Base-by-base conservation (phyloP, 176 grass and related monocot species). In the Urochloa ruziziensis region DNA sequence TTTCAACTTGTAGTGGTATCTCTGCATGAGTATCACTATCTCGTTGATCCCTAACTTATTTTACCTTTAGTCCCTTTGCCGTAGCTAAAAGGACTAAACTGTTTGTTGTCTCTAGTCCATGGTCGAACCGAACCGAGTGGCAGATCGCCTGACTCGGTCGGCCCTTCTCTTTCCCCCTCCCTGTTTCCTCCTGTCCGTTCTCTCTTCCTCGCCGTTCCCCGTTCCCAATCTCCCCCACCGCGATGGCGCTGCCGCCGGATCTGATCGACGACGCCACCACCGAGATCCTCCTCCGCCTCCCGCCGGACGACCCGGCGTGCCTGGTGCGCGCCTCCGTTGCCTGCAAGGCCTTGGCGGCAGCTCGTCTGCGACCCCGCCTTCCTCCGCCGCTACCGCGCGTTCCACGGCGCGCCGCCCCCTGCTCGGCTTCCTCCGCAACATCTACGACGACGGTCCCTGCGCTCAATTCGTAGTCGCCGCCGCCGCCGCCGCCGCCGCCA, bases 361-460 rank as follows among this genome's bases (percentile, higher is more conserved):
- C 77, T 79, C 60, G 11, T 79, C 42, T 79, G 43, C 5, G 30
- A 9, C 77, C 43, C 60, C 60, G 60, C 29, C 43, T 79, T 79
- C 77, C 77, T 64, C 60, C 61, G 44, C 77, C 62, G 62, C 77
- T 67, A 80, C 77, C 77, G 77, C 30, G 12, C 7, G 29, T 80
- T 80, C 77, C 60, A 80, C 43, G 29, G 43, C 4, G 19, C 77
- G 43, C 77, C 77, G 61, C 77, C 77, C 77, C 30, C 43, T 80
- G 44, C 61, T 80, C 28, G 43, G 44, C 29, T 80, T 67, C 77
- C 29, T 80, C 43, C 12, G 21, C 12, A 80, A 80, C 44, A 9
- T 27, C 77, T 67, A 36, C 61, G 77, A 80, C 42, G 44, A 34
- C 1, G 21, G 8, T 0, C 61, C 60, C 28, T 2, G 3, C 60